Evolutionary conservation across 345 rosid genomes (phyloP), one percentile per base, ranked within the genome.

Genomic region (Conringia planisiliqua): DNA sequence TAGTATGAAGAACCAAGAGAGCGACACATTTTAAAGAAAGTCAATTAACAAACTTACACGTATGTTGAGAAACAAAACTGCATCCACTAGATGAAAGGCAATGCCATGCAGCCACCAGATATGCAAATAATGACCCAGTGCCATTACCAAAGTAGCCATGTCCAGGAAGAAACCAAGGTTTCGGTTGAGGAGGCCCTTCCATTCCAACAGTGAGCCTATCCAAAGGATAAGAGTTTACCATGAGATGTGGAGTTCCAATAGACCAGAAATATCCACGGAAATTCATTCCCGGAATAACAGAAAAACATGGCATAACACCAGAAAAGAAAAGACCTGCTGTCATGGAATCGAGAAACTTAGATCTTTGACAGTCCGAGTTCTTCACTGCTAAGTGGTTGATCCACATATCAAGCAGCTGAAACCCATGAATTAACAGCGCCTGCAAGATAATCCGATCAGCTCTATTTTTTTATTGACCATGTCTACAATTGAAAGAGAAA

Each of bases 81-180:
- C 96, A 82, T 95, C 99, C 73, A 87, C 90, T 50, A 95, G 85
- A 85, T 92, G 99, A 84, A 95, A 87, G 38, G 97, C 89, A 91
- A 95, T 79, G 69, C 99, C 98, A 80, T 83, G 97, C 60, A 95
- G 89, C 97, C 97, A 92, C 97, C 98, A 95, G 43, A 95, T 90
- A 75, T 86, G 82, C 78, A 89, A 46, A 77, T 95, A 95, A 77
- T 95, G 99, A 76, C 96, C 97, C 17, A 95, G 86, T 47, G 98
- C 98, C 93, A 90, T 89, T 68, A 89, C 72, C 74, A 95, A 79
- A 50, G 98, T 88, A 78, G 91, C 92, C 94, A 92, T 86, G 87
- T 95, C 99, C 48, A 95, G 85, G 80, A 76, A 74, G 85, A 95
- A 95, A n/a, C 99, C 99, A 72, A 92, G 74, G 84, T 95, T 89